phyloP scores from a whole-genome alignment of 345 rosid species.

The Melaleuca alternifolia region DNA sequence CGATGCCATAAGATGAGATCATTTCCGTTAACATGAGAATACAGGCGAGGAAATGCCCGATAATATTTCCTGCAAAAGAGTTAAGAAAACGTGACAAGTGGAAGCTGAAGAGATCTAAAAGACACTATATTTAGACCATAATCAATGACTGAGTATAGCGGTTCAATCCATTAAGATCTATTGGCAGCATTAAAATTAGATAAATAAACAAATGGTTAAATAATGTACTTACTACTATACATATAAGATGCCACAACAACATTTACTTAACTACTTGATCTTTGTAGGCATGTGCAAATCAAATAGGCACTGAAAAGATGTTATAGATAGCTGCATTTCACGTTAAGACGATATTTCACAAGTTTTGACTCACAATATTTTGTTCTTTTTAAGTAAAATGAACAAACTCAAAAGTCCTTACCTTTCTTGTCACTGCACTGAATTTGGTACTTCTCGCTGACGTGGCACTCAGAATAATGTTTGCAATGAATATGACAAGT shows the following conservation, averaged over 20 bases:
- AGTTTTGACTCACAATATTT: too few species aligned
- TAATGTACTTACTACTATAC: too few species aligned
- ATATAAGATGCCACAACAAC: not conserved
- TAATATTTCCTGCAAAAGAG: too few species aligned
- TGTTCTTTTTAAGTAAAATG: too few species aligned
- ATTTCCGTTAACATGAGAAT: too few species aligned
- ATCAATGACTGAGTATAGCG: not conserved
- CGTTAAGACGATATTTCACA: too few species aligned
- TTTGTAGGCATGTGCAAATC: not conserved
- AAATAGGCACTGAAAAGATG: not conserved
- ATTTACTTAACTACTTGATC: not conserved
- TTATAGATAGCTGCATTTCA: not conserved
- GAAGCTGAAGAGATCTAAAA: not conserved
- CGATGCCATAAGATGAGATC: too few species aligned
- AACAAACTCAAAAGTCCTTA: not conserved
- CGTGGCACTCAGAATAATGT: accelerated
- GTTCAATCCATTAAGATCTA: too few species aligned
- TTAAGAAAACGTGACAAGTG: too few species aligned
- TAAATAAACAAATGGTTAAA: too few species aligned
- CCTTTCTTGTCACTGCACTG: not conserved
- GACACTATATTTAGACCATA: not conserved
- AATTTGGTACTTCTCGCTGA: not conserved
- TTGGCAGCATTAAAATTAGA: not conserved
- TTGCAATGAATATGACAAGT: accelerated
- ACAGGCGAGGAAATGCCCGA: too few species aligned